phyloP scores from a whole-genome alignment of 1,284 basidiomycete genomes.

The Pascua sp. region DNA sequence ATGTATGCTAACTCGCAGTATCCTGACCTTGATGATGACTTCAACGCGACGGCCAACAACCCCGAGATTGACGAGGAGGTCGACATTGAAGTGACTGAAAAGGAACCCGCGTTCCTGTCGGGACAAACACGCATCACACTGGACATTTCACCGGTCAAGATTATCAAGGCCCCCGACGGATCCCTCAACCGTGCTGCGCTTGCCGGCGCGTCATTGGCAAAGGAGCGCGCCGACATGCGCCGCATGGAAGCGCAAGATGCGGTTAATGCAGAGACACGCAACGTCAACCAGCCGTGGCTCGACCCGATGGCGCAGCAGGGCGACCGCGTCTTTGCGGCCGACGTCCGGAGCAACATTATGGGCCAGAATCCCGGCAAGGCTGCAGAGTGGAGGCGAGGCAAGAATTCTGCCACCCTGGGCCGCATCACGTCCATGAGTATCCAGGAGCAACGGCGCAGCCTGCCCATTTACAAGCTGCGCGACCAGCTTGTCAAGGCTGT shows the following conservation, averaged over 20 bases:
- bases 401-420: conserved; percentile 92
- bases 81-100: conserved; percentile 94
- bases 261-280: conserved; percentile 87
- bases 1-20: conserved; percentile 51
- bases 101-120: conserved; percentile 92
- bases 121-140: conserved; percentile 94
- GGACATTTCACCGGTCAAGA: conserved; percentile 94
- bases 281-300: conserved; percentile 92
- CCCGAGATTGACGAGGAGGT: conserved; percentile 91
- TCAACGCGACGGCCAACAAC: conserved; percentile 68
- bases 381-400: conserved; percentile 90
- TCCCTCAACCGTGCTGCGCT: conserved; percentile 93
- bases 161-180: conserved; percentile 90
- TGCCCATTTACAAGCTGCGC: conserved; percentile 96
- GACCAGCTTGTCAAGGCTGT: conserved; percentile 89
- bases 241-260: conserved; percentile 93
- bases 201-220: conserved; percentile 86
- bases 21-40: conserved; percentile 91
- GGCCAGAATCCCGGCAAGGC: conserved; percentile 58
- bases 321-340: conserved; percentile 90
- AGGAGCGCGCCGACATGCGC: conserved; percentile 88
- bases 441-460: conserved; percentile 82
- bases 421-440: conserved; percentile 87
- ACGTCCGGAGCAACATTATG: conserved; percentile 75
- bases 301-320: conserved; percentile 92